phyloP scores from a whole-genome alignment of 257 asterid species.

The Cynanchum wilfordii region DNA sequence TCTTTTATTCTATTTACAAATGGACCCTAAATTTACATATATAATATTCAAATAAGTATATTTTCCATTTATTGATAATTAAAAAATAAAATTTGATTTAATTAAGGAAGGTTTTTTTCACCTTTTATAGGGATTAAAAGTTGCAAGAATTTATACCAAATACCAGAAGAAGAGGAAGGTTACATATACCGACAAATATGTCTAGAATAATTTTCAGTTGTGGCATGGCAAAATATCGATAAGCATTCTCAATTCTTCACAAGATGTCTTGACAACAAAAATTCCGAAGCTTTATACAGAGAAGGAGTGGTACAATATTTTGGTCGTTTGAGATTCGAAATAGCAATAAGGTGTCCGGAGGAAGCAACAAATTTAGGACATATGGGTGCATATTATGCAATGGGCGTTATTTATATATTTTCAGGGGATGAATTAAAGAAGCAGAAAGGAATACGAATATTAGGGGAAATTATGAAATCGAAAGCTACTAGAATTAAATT shows the following conservation, averaged over 20 bases:
- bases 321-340: neutral
- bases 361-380: constrained; percentile 11
- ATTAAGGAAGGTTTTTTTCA: too few species aligned
- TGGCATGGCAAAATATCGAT: neutral
- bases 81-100: too few species aligned
- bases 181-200: neutral
- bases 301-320: constrained; percentile 1
- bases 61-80: too few species aligned
- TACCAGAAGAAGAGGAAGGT: neutral
- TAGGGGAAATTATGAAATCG: constrained; percentile 4
- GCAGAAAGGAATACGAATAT: neutral
- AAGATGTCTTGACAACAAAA: neutral
- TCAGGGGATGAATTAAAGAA: neutral
- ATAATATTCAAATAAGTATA: too few species aligned
- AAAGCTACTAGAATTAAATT: neutral
- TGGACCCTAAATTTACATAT: too few species aligned
- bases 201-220: neutral
- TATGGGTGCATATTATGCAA: neutral
- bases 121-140: too few species aligned
- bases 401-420: neutral
- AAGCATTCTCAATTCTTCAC: neutral
- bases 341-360: neutral
- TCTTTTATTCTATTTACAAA: too few species aligned
- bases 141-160: neutral
- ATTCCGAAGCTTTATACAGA: neutral